Percentiles rank a stretch among this genome's conserved stretches.
Evolutionary conservation across 2,329 filamentous ascomycete genomes (phyloP).

Genomic region (Colletotrichum australisinense): DNA sequence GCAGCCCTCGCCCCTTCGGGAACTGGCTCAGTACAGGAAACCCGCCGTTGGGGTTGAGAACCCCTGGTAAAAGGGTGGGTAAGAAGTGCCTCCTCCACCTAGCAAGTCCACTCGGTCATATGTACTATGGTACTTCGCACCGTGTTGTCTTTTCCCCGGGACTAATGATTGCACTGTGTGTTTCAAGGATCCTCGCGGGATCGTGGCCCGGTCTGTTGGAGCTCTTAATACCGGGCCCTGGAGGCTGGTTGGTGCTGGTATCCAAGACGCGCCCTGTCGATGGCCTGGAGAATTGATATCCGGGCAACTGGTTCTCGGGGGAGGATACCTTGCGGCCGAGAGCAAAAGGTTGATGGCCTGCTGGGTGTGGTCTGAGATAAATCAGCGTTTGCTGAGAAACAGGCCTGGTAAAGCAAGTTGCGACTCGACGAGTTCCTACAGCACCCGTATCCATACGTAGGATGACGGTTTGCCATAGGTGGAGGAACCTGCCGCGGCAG

Average conservation of each 20-base stretch:
- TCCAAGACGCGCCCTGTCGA: slow-evolving; percentile 10
- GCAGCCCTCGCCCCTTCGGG: slow-evolving; percentile 10
- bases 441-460: background rate
- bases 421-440: background rate
- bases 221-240: slow-evolving; percentile 4
- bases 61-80: slow-evolving; percentile 9
- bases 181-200: slow-evolving; percentile 3
- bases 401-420: background rate
- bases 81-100: background rate
- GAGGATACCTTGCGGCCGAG: background rate
- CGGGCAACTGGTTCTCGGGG: slow-evolving; percentile 22
- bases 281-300: slow-evolving; percentile 10
- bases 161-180: slow-evolving; percentile 4
- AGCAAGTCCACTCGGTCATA: background rate
- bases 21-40: slow-evolving; percentile 1
- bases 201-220: slow-evolving; percentile 4
- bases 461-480: background rate
- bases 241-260: background rate
- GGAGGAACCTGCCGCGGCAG: slow-evolving; percentile 1
- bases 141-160: background rate
- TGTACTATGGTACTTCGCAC: slow-evolving; percentile 10
- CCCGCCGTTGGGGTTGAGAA: slow-evolving; percentile 1
- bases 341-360: slow-evolving; percentile 16
- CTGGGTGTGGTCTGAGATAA: background rate
- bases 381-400: background rate